These are phyloP conservation scores for Inga oerstediana DNA, from an alignment of 306 rosid genomes.

Conservation along the genomic window DNA sequence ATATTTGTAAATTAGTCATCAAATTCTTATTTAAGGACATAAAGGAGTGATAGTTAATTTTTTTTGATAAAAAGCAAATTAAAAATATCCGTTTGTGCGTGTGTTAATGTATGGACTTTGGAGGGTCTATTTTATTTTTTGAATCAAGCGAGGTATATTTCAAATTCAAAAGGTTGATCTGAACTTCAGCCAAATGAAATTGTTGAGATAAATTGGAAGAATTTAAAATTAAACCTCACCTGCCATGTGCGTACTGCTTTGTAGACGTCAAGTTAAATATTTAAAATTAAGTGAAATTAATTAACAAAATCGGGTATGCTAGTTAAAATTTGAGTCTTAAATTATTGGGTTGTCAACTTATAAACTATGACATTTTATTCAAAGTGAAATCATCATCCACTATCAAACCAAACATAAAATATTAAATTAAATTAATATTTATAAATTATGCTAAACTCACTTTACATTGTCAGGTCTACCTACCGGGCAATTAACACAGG, in stretches of 20 bases:
- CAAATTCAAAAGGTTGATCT: neutral
- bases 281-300: neutral
- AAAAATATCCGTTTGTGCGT: neutral
- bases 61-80: neutral
- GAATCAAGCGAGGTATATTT: neutral
- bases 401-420: neutral
- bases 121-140: neutral
- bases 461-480: constrained; percentile 18
- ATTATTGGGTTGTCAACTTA: neutral
- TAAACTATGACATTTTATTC: neutral
- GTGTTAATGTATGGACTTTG: neutral
- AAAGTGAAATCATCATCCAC: neutral
- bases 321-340: neutral
- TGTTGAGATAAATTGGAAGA: too few relatives aligned
- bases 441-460: constrained; percentile 26
- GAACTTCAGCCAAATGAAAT: neutral
- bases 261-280: neutral
- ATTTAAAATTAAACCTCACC: neutral
- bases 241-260: neutral
- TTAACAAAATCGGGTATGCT: neutral
- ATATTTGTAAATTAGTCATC: too few relatives aligned
- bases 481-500: constrained; percentile 36
- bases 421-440: neutral
- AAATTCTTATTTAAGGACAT: too few relatives aligned
- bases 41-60: neutral